Percentiles rank a stretch among this genome's conserved stretches.
These are phyloP conservation scores for Huiozyma sinensis DNA, from an alignment of 805 yeast genomes.

Conservation along the genomic window DNA sequence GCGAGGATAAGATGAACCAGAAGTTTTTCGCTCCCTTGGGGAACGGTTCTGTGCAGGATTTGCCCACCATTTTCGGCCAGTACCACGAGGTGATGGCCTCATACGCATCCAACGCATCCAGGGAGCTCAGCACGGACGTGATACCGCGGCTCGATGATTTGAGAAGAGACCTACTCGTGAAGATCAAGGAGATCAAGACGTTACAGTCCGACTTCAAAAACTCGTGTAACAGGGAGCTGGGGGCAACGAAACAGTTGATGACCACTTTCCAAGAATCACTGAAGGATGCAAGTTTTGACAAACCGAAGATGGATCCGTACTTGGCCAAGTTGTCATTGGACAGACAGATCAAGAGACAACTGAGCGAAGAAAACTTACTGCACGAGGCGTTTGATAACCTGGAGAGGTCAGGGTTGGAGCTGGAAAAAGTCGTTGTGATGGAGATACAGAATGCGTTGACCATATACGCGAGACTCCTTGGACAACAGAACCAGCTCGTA, in stretches of 20 bases:
- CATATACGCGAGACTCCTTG: slow-evolving; percentile 56
- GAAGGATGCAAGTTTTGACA: slow-evolving; percentile 42
- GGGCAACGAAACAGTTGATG: slow-evolving; percentile 48
- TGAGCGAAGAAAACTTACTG: slow-evolving; percentile 72
- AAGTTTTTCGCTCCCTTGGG: slow-evolving; percentile 66
- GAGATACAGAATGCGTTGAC: slow-evolving; percentile 78
- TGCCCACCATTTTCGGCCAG: slow-evolving; percentile 59
- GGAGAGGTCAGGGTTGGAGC: slow-evolving; percentile 76
- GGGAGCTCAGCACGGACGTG: slow-evolving; percentile 48
- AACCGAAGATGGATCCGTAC: slow-evolving; percentile 64
- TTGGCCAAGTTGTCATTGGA: slow-evolving; percentile 62
- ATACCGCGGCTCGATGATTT: slow-evolving; percentile 58
- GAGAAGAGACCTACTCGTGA: slow-evolving; percentile 64
- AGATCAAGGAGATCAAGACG: slow-evolving; percentile 77
- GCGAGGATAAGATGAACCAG: slow-evolving; percentile 15
- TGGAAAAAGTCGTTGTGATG: slow-evolving; percentile 75
- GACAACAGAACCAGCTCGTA: slow-evolving; percentile 61
- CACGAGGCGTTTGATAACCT: slow-evolving; percentile 82
- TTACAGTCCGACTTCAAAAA: slow-evolving; percentile 77
- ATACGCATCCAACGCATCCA: slow-evolving; percentile 45
- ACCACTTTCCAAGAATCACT: slow-evolving; percentile 46
- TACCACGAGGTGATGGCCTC: slow-evolving; percentile 51
- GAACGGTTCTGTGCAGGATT: slow-evolving; percentile 68
- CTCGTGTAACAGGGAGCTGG: slow-evolving; percentile 56
- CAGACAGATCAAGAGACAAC: slow-evolving; percentile 62